phyloP scores from a whole-genome alignment of 2,329 filamentous ascomycete species.

The Acephala macrosclerotiorum region DNA sequence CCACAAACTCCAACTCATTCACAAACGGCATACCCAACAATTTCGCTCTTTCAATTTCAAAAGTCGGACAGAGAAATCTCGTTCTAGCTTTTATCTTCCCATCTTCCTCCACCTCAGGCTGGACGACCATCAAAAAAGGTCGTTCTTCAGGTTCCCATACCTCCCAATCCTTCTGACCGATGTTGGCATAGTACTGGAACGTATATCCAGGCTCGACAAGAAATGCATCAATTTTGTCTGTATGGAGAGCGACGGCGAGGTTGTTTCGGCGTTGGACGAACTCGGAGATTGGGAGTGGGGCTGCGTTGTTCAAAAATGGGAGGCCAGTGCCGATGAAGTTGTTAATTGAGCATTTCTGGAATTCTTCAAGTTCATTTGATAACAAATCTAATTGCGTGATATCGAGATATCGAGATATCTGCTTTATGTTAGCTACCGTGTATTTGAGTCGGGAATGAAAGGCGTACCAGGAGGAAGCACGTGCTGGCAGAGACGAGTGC shows the following conservation, averaged over 20 bases:
- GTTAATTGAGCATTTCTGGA: constrained; percentile 60
- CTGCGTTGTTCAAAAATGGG: constrained; percentile 57
- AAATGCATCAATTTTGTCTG: constrained; percentile 62
- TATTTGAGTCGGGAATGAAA: background rate
- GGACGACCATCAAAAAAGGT: constrained; percentile 67
- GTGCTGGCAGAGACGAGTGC: constrained; percentile 20
- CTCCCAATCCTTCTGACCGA: constrained; percentile 68
- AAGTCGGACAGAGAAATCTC: constrained; percentile 64
- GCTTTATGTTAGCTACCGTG: background rate
- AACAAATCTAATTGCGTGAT: constrained; percentile 12
- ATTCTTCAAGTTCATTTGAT: constrained; percentile 26
- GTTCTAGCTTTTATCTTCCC: constrained; percentile 59
- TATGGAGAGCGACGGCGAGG: constrained; percentile 61
- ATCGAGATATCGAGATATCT: constrained; percentile 15
- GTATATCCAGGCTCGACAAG: constrained; percentile 70
- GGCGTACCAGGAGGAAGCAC: constrained; percentile 26
- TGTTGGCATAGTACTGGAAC: constrained; percentile 69
- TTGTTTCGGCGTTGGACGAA: constrained; percentile 62
- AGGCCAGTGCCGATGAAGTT: constrained; percentile 54
- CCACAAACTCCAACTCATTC: constrained; percentile 58
- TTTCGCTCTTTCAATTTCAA: constrained; percentile 65
- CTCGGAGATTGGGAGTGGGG: constrained; percentile 56
- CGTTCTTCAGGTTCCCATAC: constrained; percentile 71
- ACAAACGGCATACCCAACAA: constrained; percentile 64
- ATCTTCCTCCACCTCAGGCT: constrained; percentile 50